A percentile compares a stretch with the other conserved stretches of the same genome.
Conservation (phyloP, 768 basidiomycete species). For the Scleroderma bovista region DNA sequence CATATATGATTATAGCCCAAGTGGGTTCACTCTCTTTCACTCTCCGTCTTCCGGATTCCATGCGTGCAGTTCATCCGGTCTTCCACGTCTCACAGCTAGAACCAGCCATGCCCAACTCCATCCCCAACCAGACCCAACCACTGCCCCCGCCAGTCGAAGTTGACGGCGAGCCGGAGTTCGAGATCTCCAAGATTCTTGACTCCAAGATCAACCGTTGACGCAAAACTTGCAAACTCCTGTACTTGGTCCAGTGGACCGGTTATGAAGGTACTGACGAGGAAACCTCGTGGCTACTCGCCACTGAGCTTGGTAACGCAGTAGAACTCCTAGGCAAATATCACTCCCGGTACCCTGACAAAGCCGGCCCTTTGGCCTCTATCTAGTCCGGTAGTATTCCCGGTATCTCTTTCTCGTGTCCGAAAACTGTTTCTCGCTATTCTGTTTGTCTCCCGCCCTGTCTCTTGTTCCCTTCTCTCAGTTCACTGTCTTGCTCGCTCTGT, state of each 20-base stretch:
- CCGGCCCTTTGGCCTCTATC: background rate
- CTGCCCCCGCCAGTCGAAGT: conserved; percentile 7
- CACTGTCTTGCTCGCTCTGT: too few relatives aligned
- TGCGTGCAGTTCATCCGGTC: conserved; percentile 7
- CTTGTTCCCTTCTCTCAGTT: too few relatives aligned
- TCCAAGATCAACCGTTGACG: conserved; percentile 5
- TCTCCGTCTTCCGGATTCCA: conserved; percentile 14
- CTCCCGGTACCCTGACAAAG: background rate
- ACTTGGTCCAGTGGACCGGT: conserved; percentile 9
- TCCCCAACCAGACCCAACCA: conserved; percentile 1
- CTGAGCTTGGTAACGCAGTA: background rate
- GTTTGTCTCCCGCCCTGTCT: too few relatives aligned
- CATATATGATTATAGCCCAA: conserved; percentile 16
- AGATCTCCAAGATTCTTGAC: conserved; percentile 12
- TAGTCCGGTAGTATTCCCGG: too few relatives aligned
- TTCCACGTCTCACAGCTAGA: conserved; percentile 4
- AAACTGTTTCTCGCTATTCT: too few relatives aligned
- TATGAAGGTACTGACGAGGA: conserved; percentile 13
- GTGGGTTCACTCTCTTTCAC: conserved; percentile 16
- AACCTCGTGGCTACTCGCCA: conserved; percentile 10
- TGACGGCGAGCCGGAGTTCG: conserved; percentile 8
- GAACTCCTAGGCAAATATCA: background rate
- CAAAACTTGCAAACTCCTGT: background rate
- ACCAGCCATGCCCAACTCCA: background rate
- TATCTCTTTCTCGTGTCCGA: too few relatives aligned